Percentiles rank a stretch among this genome's conserved stretches.
phyloP scores from a whole-genome alignment of 164 flowering plant genomes.

The Magnolia sinica region DNA sequence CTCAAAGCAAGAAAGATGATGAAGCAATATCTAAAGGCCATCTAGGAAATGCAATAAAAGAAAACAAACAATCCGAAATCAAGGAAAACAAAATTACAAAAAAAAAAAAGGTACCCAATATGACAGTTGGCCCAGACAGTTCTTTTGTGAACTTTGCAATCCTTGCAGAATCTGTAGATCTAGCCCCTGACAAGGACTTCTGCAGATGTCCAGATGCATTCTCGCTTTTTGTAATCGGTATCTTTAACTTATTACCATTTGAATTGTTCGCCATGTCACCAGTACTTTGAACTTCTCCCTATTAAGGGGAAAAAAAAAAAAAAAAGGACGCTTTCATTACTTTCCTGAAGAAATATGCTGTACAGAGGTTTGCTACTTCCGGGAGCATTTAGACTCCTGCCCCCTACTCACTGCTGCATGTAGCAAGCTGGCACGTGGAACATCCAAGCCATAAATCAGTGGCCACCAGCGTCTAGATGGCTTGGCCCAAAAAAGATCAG shows the following conservation, averaged over 20 bases:
- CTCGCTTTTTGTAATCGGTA: slow-evolving; percentile 38
- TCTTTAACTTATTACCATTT: slow-evolving; percentile 32
- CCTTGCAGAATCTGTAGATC: slow-evolving; percentile 92
- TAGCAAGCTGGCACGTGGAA: background rate
- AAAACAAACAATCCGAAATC: background rate
- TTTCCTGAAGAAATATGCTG: background rate
- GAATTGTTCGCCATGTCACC: slow-evolving; percentile 27
- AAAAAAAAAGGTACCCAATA: slow-evolving; percentile 49
- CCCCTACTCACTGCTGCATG: background rate
- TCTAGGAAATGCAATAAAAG: background rate
- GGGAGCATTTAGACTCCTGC: background rate
- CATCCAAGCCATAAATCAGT: background rate
- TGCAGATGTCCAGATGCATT: slow-evolving; percentile 42
- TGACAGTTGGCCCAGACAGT: slow-evolving; percentile 66
- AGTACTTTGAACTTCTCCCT: slow-evolving; percentile 51
- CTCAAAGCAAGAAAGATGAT: background rate
- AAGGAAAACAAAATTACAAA: background rate
- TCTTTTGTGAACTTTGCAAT: slow-evolving; percentile 77
- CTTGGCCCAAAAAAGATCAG: background rate
- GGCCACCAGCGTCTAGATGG: background rate
- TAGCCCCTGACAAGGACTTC: slow-evolving; percentile 53
- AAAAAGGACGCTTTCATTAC: background rate
- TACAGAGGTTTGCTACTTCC: background rate
- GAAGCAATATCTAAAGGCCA: background rate
- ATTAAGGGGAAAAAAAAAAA: slow-evolving; percentile 2